Base-by-base conservation (phyloP, 2,329 filamentous ascomycete genomes). In the Neophaeococcomyces aloes region DNA sequence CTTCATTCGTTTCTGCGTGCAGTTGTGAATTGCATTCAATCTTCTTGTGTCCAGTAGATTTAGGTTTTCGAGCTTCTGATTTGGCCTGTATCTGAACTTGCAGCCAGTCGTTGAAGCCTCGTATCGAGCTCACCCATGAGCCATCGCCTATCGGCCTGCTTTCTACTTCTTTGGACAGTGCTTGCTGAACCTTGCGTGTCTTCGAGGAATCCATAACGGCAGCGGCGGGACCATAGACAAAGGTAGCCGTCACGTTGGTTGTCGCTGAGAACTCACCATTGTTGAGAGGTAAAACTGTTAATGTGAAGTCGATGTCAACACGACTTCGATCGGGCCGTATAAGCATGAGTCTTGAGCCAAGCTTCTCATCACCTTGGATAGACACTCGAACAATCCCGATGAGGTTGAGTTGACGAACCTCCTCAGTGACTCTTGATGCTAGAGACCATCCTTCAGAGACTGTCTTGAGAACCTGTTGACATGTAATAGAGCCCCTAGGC, bases 361-460 rank as follows among this genome's bases (percentile, higher is more conserved):
- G 47, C 23, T 46, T 53, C 42, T 55, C 53, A 38, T 55, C 53
- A 10, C 52, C 44, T 7, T 59, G 53, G 27, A 51, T 61, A 10
- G 43, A 53, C n/a, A 56, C 51, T 3, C 54, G 44, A 7, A 65
- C 67, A n/a, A 69, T 60, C 23, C 67, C 67, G 43, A 62, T 64
- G 48, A 66, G 65, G 48, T 61, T 62, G 11, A 70, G 60, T 52
- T 66, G 60, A 37, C 62, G 63, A 29, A 66, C 58, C 48, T 70
- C 67, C 45, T 67, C 61, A 39, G 66, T 62, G 6, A 69, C 54
- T 3, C 54, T 59, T 34, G 58, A 55, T 2, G 61, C 59, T 31
- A 61, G 56, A 48, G 65, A 57, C 67, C 67, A 70, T n/a, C 64
- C 63, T 33, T 58, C 48, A 7, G 65, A 64, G 14, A 69, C 57